Evolutionary conservation across 495 filamentous ascomycete species (phyloP), one percentile per base, ranked within the genome.

Genomic region (Penicillium canescens): DNA sequence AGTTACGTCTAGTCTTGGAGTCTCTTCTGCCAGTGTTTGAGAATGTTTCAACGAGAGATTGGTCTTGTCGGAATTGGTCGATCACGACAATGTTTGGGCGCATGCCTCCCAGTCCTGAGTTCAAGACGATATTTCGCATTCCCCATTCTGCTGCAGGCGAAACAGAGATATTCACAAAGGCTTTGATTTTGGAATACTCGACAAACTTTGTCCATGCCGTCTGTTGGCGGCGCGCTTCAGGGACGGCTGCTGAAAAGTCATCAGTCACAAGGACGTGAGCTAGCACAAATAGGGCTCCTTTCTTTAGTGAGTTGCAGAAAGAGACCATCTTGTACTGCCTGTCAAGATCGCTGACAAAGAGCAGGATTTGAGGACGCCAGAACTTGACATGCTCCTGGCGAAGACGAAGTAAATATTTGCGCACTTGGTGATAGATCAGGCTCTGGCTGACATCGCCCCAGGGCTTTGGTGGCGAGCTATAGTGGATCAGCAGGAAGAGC

Each of bases 361-460:
- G 77, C 38, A 96, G 77, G 50, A 96, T 93, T 61, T 87, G 91
- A 0, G 90, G 90, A 37, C 90, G 80, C 90, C 90, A 95, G 65
- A 92, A 94, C 60, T 96, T 96, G 67, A 96, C 91, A 61, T 96
- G 91, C 54, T 95, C 90, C 53, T 91, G 89, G 36, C 85, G 86
- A 9, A 96, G 76, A 21, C 91, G 82, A 41, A 96, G 74, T 14
- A 96, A 70, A 56, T 96, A 96, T 61, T 96, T 96, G 45, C 91
- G 82, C 6, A 96, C 91, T 71, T 96, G 91, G 59, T 96, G 91
- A 60, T 94, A 96, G 43, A 96, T 96, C 48, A 96, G 71, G 63
- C 86, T 90, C 60, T 96, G 91, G 31, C 87, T 90, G 34, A 96
- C 90, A 70, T 96, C 91, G 1, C 91, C 91, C 90, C 91, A 96